phyloP scores from a whole-genome alignment of 2,329 filamentous ascomycete species.

The Rhinocladiella mackenziei region DNA sequence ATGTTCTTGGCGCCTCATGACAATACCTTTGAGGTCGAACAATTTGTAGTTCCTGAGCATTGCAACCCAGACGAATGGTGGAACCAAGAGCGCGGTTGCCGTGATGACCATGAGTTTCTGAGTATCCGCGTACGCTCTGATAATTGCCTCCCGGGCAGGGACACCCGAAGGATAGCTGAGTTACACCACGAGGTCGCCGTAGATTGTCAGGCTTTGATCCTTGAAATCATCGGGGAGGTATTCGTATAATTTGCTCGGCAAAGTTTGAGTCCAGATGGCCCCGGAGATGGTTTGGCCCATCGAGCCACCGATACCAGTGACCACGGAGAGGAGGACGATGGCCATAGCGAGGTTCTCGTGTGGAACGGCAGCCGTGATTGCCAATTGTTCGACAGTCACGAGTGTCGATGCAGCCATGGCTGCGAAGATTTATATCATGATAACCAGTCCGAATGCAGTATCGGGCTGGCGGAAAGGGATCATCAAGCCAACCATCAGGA shows the following conservation, averaged over 20 bases:
- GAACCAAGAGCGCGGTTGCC: constrained; percentile 42
- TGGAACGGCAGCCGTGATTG: constrained; percentile 56
- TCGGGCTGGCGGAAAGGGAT: constrained; percentile 51
- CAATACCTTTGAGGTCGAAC: too few relatives aligned
- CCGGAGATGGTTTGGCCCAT: constrained; percentile 31
- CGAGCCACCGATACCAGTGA: constrained; percentile 50
- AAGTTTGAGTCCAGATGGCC: constrained; percentile 61
- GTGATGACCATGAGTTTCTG: constrained; percentile 53
- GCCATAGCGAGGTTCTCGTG: constrained; percentile 60
- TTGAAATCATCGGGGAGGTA: constrained; percentile 44
- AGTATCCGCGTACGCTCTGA: constrained; percentile 55
- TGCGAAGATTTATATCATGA: constrained; percentile 53
- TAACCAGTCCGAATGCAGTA: constrained; percentile 46
- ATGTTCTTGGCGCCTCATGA: too few relatives aligned
- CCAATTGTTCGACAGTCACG: constrained; percentile 54
- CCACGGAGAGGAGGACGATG: constrained; percentile 58
- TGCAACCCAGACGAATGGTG: constrained; percentile 44
- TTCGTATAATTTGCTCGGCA: constrained; percentile 47
- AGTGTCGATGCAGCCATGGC: constrained; percentile 49
- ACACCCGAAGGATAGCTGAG: constrained; percentile 50
- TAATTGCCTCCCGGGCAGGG: constrained; percentile 53
- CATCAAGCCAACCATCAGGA: too few relatives aligned
- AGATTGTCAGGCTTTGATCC: constrained; percentile 40
- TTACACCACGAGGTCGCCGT: constrained; percentile 47
- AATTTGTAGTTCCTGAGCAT: constrained; percentile 50